Base-by-base conservation (phyloP, 768 basidiomycete species). In the Termitomyces sp. region DNA sequence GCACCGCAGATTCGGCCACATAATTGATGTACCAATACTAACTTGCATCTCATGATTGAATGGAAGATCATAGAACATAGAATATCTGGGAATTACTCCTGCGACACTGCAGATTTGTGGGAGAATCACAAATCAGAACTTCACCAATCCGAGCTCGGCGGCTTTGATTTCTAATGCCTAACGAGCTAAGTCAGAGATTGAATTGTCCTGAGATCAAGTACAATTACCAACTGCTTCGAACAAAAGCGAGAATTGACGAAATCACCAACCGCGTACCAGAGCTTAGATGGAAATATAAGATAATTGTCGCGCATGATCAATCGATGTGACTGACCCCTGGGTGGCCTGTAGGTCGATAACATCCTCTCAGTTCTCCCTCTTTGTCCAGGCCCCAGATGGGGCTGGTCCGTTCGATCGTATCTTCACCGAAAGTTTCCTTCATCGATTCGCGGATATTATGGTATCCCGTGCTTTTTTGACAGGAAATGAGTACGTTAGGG, bases 251-350 rank as follows among this genome's bases (percentile, higher is more conserved):
- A 66, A 24, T 55, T 60, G 9, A 44, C 56, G 54, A 75, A 76
- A 51, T 75, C 75, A 1, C 76, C 77, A 0, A 67, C 68, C 5
- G 68, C 70, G 59, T 69, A 78, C 77, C 77, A 78, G 0, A 78
- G 65, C 77, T 78, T 36, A 10, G 43, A 42, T 6, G 18, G 38
- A 8, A 24, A 48, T 32, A 24, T 32, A 24, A 14, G 28, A 13
- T 14, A 24, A 40, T 42, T 54, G 26, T 13, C 35, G 9, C 40
- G 4, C 28, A 32, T 22, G n/a, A 45, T 14, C 8, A 35, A 16
- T 22, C 4, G 28, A 24, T 20, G 30, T 5, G 26, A 43, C 72
- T 53, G 51, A 76, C 76, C 2, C 74, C 77, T 28, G 76, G 77
- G 61, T 77, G 73, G 2, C 78, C 78, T 2, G 74, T 70, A 6